Evolutionary conservation across 345 rosid species (phyloP).

Genomic region (Raphanus sativus): DNA sequence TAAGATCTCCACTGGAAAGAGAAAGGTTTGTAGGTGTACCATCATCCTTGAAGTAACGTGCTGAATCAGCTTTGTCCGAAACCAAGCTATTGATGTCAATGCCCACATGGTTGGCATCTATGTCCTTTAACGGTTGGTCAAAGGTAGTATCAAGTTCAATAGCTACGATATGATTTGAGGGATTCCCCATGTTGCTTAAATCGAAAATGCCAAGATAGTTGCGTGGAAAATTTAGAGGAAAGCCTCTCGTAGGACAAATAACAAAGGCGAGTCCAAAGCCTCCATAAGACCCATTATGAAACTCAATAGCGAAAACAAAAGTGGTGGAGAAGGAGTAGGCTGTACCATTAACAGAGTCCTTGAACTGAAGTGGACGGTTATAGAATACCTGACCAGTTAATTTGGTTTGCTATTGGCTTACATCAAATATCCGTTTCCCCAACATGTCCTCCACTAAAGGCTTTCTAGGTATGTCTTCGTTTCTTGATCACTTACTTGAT

Average conservation of each 20-base stretch:
- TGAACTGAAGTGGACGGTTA: not conserved
- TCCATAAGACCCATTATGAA: not conserved
- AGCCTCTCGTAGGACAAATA: not conserved
- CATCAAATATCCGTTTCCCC: not conserved
- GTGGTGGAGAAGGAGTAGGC: not conserved
- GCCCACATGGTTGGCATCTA: not conserved
- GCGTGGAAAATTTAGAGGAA: not conserved
- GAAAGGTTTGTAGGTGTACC: not conserved
- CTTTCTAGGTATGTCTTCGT: too few species aligned
- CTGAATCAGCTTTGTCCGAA: not conserved
- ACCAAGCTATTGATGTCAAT: not conserved
- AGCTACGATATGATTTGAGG: not conserved
- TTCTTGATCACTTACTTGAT: too few species aligned
- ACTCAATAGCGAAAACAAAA: not conserved
- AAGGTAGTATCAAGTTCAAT: not conserved
- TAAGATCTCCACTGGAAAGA: too few species aligned
- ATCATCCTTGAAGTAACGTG: not conserved
- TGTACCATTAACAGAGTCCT: not conserved
- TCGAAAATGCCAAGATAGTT: not conserved
- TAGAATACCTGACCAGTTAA: not conserved
- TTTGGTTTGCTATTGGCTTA: not conserved
- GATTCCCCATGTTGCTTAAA: too few species aligned
- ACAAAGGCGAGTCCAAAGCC: not conserved
- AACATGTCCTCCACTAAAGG: too few species aligned
- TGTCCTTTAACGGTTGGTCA: not conserved